Percentiles rank a stretch among this genome's conserved stretches.
Conservation (phyloP, 179 eudicot genomes). For the Camellia oleifera region DNA sequence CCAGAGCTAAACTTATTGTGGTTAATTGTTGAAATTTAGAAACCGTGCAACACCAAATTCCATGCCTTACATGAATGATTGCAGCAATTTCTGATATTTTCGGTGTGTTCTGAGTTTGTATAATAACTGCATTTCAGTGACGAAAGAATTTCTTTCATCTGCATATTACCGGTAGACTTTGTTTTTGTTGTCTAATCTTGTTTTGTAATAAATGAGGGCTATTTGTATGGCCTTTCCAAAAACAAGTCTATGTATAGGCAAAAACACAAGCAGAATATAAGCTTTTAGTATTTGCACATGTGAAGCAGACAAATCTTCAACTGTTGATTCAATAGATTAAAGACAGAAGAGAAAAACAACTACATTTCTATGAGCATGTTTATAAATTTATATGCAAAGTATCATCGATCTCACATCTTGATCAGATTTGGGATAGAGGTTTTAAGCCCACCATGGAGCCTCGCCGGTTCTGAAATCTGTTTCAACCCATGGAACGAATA, state of each 20-base stretch:
- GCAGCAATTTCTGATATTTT: background rate
- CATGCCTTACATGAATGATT: background rate
- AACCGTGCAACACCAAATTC: background rate
- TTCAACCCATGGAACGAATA: constrained; percentile 83
- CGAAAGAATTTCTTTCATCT: background rate
- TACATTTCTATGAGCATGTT: too few relatives aligned
- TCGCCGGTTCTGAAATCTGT: constrained; percentile 89
- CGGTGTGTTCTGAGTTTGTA: background rate
- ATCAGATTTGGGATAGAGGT: background rate
- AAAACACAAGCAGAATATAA: too few relatives aligned
- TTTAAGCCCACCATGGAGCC: constrained; percentile 74
- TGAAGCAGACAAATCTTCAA: too few relatives aligned
- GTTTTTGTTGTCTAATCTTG: background rate
- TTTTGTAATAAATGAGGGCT: background rate
- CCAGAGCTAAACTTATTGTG: constrained; percentile 23
- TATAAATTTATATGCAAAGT: too few relatives aligned
- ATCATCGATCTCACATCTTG: too few relatives aligned
- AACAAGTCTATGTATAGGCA: too few relatives aligned
- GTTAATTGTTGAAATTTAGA: constrained; percentile 11
- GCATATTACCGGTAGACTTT: background rate
- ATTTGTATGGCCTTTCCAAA: too few relatives aligned
- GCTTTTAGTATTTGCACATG: too few relatives aligned
- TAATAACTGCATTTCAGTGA: background rate
- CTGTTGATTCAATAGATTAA: too few relatives aligned
- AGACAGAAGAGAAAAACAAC: too few relatives aligned